A percentile compares a stretch with the other conserved stretches of the same genome.
phyloP scores from a whole-genome alignment of 371 early-diverging fungal genomes.

The Vairimorpha apis region DNA sequence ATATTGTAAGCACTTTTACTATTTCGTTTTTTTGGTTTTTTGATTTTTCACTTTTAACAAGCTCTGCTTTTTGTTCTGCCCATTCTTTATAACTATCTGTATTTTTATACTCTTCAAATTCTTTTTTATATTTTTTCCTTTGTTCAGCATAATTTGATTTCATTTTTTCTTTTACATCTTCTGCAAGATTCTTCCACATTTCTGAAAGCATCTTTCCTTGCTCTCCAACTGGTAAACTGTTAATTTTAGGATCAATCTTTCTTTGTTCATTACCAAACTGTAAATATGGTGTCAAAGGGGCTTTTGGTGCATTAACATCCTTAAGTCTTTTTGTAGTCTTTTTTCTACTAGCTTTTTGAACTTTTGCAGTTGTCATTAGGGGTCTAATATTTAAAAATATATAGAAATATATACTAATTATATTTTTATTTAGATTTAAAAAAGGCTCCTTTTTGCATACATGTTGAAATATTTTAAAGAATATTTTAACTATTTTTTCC shows the following conservation, averaged over 20 bases:
- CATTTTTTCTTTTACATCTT: constrained; percentile 52
- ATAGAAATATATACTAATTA: too few relatives aligned
- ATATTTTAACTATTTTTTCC: too few relatives aligned
- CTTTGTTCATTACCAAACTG: constrained; percentile 56
- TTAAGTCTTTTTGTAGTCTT: constrained; percentile 54
- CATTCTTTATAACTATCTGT: constrained; percentile 56
- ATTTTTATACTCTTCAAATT: constrained; percentile 57
- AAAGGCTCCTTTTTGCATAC: too few relatives aligned
- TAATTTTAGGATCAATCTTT: constrained; percentile 32
- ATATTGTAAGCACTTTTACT: constrained; percentile 30
- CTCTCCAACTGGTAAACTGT: constrained; percentile 36
- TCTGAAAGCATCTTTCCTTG: constrained; percentile 48
- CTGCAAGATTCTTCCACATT: constrained; percentile 50
- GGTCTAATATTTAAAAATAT: constrained; percentile 5
- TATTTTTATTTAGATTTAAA: too few relatives aligned
- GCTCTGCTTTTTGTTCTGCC: constrained; percentile 50
- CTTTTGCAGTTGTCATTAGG: constrained; percentile 22
- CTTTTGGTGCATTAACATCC: constrained; percentile 63
- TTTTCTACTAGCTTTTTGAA: constrained; percentile 21
- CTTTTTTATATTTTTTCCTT: constrained; percentile 47
- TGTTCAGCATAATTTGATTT: constrained; percentile 45
- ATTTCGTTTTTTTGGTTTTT: constrained; percentile 36
- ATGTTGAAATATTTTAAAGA: too few relatives aligned
- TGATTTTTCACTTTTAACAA: constrained; percentile 34
- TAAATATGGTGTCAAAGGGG: constrained; percentile 60